phyloP scores from a whole-genome alignment of 768 basidiomycete species.

The Rhodotorula sphaerocarpa region DNA sequence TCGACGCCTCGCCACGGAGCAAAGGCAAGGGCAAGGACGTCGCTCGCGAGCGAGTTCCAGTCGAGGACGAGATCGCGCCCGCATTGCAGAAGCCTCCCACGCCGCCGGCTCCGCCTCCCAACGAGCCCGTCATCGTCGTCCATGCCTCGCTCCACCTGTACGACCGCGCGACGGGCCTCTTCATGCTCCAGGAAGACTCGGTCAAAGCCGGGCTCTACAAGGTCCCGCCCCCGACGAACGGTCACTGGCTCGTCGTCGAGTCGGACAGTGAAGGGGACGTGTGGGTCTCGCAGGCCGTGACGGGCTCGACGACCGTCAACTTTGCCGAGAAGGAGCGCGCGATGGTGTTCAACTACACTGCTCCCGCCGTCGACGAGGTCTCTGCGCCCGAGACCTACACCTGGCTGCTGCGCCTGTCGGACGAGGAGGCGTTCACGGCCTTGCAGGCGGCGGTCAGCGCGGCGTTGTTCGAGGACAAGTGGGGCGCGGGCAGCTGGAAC shows the following conservation, averaged over 20 bases:
- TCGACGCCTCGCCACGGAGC: neutral
- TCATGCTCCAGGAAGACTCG: slow-evolving; percentile 45
- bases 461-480: slow-evolving; percentile 61
- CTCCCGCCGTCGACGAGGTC: neutral
- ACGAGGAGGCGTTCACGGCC: slow-evolving; percentile 52
- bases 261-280: slow-evolving; percentile 28
- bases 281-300: slow-evolving; percentile 38
- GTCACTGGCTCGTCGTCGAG: slow-evolving; percentile 26
- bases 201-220: slow-evolving; percentile 44
- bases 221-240: slow-evolving; percentile 1
- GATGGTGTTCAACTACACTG: slow-evolving; percentile 74
- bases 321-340: slow-evolving; percentile 47
- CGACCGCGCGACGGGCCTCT: slow-evolving; percentile 46
- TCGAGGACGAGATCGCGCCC: slow-evolving; percentile 10
- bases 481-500: slow-evolving; percentile 52
- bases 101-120: slow-evolving; percentile 11
- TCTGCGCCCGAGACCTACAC: slow-evolving; percentile 47
- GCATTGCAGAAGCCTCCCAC: slow-evolving; percentile 14
- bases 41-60: slow-evolving; percentile 1
- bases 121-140: slow-evolving; percentile 24
- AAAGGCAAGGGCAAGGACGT: slow-evolving; percentile 15
- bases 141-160: slow-evolving; percentile 46
- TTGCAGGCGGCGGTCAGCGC: slow-evolving; percentile 61
- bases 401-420: slow-evolving; percentile 75
- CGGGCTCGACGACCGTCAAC: slow-evolving; percentile 36